Percentiles rank a stretch among this genome's conserved stretches.
Conservation (phyloP, 371 early-diverging fungal genomes). For the Dichotomocladium elegans region DNA sequence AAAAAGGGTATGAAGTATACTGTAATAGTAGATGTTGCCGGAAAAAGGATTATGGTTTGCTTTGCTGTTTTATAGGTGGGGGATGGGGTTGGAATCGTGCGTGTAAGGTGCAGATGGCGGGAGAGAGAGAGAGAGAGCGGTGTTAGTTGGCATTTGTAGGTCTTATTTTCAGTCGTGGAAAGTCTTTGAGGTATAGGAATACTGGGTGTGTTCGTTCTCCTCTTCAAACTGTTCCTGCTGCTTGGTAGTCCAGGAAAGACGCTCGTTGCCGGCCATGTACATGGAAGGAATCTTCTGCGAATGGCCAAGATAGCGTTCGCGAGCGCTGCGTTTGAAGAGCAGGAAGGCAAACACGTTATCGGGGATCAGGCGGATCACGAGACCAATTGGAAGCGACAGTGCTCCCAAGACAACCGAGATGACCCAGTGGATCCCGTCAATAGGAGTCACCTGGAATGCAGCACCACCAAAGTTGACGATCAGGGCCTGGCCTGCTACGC, state of each 20-base stretch:
- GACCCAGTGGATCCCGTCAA: constrained; percentile 60
- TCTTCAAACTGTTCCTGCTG: constrained; percentile 10
- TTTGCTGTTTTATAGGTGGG: not conserved
- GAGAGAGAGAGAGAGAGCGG: not conserved
- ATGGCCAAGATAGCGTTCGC: constrained; percentile 29
- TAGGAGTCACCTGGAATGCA: constrained; percentile 47
- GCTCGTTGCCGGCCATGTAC: constrained; percentile 32
- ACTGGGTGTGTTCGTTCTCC: constrained; percentile 14
- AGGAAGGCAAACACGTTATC: constrained; percentile 34
- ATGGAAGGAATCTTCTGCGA: constrained; percentile 16
- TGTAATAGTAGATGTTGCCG: no score
- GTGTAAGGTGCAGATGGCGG: not conserved
- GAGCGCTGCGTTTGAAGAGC: constrained; percentile 19
- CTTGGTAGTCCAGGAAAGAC: constrained; percentile 11
- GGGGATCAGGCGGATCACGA: constrained; percentile 62
- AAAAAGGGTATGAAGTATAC: not conserved
- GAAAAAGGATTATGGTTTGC: not conserved
- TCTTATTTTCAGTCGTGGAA: not conserved
- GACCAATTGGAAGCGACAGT: constrained; percentile 66
- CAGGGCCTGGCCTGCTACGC: constrained; percentile 49
- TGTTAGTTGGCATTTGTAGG: constrained; percentile 5
- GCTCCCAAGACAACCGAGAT: constrained; percentile 62
- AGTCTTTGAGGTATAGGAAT: constrained; percentile 9
- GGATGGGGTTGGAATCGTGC: not conserved
- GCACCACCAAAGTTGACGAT: constrained; percentile 59